Base-by-base conservation (phyloP, 2,329 filamentous ascomycete species). In the Exserohilum rostratum region DNA sequence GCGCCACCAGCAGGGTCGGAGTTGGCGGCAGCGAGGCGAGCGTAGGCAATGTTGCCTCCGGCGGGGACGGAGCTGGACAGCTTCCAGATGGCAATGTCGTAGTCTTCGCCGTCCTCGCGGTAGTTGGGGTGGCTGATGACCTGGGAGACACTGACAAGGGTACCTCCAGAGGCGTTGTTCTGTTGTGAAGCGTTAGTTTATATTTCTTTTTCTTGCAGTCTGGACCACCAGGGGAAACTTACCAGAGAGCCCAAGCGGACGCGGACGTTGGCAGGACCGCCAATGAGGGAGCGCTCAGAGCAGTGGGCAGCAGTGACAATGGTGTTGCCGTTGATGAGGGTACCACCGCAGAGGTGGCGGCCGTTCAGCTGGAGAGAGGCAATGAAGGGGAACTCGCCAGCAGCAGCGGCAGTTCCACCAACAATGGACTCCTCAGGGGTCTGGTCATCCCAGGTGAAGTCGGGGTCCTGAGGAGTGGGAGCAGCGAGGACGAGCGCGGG, bases 221-320 rank as follows among this genome's bases (percentile, higher is more conserved):
- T 11, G 17, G 17, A 18, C 9, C 15, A 18, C 5, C n/a, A 3
- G 17, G 13, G 5, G 15, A 13, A 29, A 58, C 58, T 33, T 61
- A 68, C 67, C 17, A 67, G 31, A 29, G 56, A 55, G 45, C 68
- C 68, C 15, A 62, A 58, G 29, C 68, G 68, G 42, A 71, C 50
- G 13, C 25, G 30, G 37, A 46, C 31, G 17, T n/a, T 40, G 13
- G 37, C 43, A 29, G 67, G 20, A 9, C 47, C 17, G 6, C 61
- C 62, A 34, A 59, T 64, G 51, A 53, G 51, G 27, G 53, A 49
- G 37, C 53, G 57, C 9, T 59, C 60, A 48, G 57, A 60, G 57
- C 68, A 71, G 57, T 71, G 68, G 55, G 60, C 67, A 30, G 68
- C 68, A 12, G 67, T 69, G 44, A 71, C 33, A 39, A 71, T 64